Evolutionary conservation across 2,329 filamentous ascomycete species (phyloP).

Genomic region (Sporothrix mexicana): DNA sequence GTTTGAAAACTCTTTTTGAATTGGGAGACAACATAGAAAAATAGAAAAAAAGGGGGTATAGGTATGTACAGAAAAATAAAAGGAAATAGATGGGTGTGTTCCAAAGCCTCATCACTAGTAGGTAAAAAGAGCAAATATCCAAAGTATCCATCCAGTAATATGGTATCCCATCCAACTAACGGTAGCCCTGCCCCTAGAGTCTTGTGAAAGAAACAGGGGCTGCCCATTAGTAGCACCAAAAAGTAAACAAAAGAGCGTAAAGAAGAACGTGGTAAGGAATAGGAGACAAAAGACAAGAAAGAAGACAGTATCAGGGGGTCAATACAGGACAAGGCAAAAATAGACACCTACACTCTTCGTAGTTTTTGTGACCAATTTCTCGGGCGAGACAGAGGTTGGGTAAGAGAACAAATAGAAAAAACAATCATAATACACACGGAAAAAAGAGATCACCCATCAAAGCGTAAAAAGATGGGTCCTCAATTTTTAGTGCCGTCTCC

Average conservation of each 20-base stretch:
- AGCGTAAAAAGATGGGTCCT: not conserved
- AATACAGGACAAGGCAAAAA: not conserved
- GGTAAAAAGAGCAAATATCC: not conserved
- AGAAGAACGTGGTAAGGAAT: not conserved
- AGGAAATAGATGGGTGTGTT: not conserved
- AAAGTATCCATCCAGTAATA: not conserved
- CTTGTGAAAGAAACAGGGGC: not conserved
- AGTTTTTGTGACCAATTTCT: not conserved
- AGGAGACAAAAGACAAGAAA: not conserved
- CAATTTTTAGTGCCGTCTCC: constrained; percentile 6
- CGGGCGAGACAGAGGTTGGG: not conserved
- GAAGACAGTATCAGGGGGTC: not conserved
- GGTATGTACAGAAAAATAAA: constrained; percentile 10
- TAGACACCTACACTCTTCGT: not conserved
- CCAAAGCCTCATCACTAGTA: not conserved
- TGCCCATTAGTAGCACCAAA: not conserved
- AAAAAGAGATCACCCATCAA: not conserved
- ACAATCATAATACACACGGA: constrained; percentile 18
- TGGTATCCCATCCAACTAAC: not conserved
- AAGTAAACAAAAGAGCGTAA: constrained; percentile 21
- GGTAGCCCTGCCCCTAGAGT: not conserved
- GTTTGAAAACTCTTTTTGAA: constrained; percentile 2
- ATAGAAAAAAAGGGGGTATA: constrained; percentile 21
- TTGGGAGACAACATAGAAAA: constrained; percentile 19
- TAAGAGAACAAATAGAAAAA: not conserved